Evolutionary conservation across 345 rosid species (phyloP).

Genomic region (Conringia planisiliqua): DNA sequence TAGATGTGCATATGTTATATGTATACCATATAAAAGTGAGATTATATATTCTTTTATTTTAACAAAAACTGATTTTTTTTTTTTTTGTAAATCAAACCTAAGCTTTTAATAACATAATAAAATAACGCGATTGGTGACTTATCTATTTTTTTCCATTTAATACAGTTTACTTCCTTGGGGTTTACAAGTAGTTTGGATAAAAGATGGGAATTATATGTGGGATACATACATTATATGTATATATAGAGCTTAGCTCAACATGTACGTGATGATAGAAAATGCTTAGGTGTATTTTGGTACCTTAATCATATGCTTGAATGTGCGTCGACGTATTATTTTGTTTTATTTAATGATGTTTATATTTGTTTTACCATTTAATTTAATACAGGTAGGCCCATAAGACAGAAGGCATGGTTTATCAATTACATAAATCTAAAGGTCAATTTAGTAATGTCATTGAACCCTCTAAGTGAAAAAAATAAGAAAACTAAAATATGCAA

Average conservation of each 20-base stretch:
- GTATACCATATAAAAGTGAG: neutral
- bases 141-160: neutral
- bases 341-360: slow-evolving; percentile 28
- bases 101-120: neutral
- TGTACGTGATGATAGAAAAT: slow-evolving; percentile 19
- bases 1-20: neutral
- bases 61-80: neutral
- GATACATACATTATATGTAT: neutral
- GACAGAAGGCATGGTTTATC: slow-evolving; percentile 1
- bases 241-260: slow-evolving; percentile 8
- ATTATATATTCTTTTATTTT: neutral
- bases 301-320: slow-evolving; percentile 40
- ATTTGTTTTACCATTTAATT: slow-evolving; percentile 6
- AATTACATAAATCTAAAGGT: slow-evolving; percentile 4
- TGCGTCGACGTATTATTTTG: slow-evolving; percentile 34
- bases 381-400: slow-evolving; percentile 29
- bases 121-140: neutral
- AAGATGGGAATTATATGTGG: neutral
- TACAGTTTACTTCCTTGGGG: neutral
- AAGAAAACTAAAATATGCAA: neutral
- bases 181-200: neutral
- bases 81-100: neutral
- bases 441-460: neutral
- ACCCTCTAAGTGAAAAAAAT: neutral
- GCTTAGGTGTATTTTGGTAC: slow-evolving; percentile 38